These are phyloP conservation scores for Epichloe typhina DNA, from an alignment of 2,329 filamentous ascomycete genomes.

Conservation along the genomic window DNA sequence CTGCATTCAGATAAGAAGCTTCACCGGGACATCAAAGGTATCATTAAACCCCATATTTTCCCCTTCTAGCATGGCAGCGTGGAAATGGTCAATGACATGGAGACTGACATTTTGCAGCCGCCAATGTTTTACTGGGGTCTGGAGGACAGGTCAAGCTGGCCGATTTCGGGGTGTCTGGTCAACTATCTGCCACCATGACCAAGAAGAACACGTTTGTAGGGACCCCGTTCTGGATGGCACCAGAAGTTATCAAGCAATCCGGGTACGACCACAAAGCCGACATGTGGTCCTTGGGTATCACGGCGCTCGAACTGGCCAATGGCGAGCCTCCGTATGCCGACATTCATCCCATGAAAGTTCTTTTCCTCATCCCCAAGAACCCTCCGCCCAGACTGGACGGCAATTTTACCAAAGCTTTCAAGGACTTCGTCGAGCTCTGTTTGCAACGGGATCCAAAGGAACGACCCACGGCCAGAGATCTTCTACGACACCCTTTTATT, in stretches of 20 bases:
- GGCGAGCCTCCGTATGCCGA: constrained; percentile 92
- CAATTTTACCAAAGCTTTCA: constrained; percentile 70
- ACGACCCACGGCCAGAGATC: constrained; percentile 71
- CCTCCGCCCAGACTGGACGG: constrained; percentile 69
- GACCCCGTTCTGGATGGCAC: constrained; percentile 98
- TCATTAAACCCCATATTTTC: background rate
- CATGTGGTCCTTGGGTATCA: constrained; percentile 94
- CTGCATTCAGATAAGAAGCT: constrained; percentile 91
- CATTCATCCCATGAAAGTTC: constrained; percentile 96
- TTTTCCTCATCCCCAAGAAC: constrained; percentile 94
- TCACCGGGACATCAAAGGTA: constrained; percentile 90
- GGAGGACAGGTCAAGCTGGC: constrained; percentile 95
- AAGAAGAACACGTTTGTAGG: constrained; percentile 99
- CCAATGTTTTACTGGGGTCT: constrained; percentile 78
- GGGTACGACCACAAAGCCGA: constrained; percentile 97
- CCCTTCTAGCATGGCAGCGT: too few relatives aligned
- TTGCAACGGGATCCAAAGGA: constrained; percentile 81
- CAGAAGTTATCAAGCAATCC: constrained; percentile 96
- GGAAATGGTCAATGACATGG: background rate
- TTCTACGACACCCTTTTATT: constrained; percentile 84
- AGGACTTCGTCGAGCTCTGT: constrained; percentile 74
- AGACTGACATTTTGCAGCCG: constrained; percentile 40
- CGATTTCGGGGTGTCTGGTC: constrained; percentile 93
- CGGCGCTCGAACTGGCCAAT: constrained; percentile 78
- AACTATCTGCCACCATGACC: constrained; percentile 94